Base-by-base conservation (phyloP, 2,329 filamentous ascomycete species). In the Ophiocordyceps camponoti-saundersi region DNA sequence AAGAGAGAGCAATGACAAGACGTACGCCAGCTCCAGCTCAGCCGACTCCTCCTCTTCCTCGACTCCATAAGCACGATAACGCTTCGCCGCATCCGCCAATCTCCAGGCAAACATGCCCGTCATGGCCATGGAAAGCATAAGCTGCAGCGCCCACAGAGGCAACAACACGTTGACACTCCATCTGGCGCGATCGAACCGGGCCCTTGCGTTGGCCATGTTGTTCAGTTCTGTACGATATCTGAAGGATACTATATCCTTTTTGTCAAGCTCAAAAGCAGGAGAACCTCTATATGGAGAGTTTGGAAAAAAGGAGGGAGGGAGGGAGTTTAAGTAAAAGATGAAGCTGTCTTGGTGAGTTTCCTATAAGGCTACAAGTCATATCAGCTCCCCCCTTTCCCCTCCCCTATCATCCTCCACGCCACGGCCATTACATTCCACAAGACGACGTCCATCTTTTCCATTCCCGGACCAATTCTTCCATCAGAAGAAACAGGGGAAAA, bases 101-200 rank as follows among this genome's bases (percentile, higher is more conserved):
- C 73, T 66, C 59, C 70, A 75, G 26, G 70, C 63, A 52, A 77
- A 77, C 8, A 77, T 57, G 15, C 68, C 73, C 55, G 73, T 65
- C 48, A 74, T 58, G 39, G 63, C 55, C 45, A 71, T 54, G 42
- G 73, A 57, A 18, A 76, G 57, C 3, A 58, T 53, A 4, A 72
- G 56, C 56, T 78, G 73, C 6, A 69, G 51, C 8, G 59, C 53
- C 74, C 75, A 79, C 42, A 65, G 62, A 7, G 72, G 72, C 1
- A 71, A 50, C 23, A 79, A 58, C 4, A 77, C 46, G 43, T 54
- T 53, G 48, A 67, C 61, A 46, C 65, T 65, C 75, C 75, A 78
- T 56, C 63, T 62, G 16, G 74, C 68, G 29, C 71, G 66, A 48
- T 65, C 64, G 51, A 73, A 77, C 49, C 73, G 68, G 26, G 69